These are phyloP conservation scores for Penicillium corylophilum DNA, from an alignment of 2,329 filamentous ascomycete species.

Conservation along the genomic window DNA sequence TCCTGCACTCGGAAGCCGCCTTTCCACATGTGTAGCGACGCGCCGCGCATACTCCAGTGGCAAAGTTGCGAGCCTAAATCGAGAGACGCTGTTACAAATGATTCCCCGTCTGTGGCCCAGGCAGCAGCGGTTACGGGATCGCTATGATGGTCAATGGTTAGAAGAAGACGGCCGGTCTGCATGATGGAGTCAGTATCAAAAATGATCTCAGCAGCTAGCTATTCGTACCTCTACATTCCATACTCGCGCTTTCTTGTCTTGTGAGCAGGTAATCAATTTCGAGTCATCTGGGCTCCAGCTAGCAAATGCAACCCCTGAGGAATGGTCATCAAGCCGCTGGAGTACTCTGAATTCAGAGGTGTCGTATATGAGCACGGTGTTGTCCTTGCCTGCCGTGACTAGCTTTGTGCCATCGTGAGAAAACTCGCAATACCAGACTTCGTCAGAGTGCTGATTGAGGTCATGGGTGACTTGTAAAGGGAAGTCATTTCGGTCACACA, in stretches of 20 bases:
- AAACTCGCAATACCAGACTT: conserved; percentile 90
- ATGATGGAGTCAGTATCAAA: neutral
- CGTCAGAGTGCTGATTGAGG: conserved; percentile 70
- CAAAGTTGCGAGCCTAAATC: conserved; percentile 66
- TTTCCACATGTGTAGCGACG: conserved; percentile 64
- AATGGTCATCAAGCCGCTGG: conserved; percentile 64
- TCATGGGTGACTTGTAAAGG: conserved; percentile 70
- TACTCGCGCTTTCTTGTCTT: conserved; percentile 69
- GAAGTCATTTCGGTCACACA: conserved; percentile 76
- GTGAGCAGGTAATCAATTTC: conserved; percentile 79
- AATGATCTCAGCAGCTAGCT: neutral
- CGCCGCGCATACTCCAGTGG: conserved; percentile 67
- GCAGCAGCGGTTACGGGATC: conserved; percentile 85
- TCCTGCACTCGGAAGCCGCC: conserved; percentile 77
- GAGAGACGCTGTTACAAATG: conserved; percentile 77
- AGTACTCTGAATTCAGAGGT: conserved; percentile 66
- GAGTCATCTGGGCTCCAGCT: conserved; percentile 91
- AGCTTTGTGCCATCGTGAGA: conserved; percentile 82
- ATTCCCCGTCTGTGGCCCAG: conserved; percentile 77
- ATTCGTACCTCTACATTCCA: conserved; percentile 68
- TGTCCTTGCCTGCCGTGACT: conserved; percentile 77
- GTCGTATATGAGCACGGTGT: conserved; percentile 77
- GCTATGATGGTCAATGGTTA: conserved; percentile 67
- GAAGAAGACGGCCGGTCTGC: conserved; percentile 64
- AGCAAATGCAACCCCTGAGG: conserved; percentile 71